Evolutionary conservation across 2,329 filamentous ascomycete genomes (phyloP).

Genomic region (Hymenoscyphus albidus): DNA sequence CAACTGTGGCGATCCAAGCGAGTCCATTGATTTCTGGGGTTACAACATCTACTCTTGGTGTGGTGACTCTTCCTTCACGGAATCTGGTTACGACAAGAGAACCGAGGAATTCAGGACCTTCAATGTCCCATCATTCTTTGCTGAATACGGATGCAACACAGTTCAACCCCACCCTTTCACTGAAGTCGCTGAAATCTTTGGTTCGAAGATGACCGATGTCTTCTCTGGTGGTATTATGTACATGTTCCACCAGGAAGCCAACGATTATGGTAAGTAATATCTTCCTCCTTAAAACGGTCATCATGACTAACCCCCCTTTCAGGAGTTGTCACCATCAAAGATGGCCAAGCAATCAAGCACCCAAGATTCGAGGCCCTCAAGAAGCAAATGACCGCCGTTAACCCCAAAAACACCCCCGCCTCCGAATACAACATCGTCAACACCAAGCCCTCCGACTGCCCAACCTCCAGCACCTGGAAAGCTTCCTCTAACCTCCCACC

Average conservation of each 20-base stretch:
- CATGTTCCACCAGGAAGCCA: slow-evolving; percentile 93
- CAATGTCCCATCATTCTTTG: slow-evolving; percentile 95
- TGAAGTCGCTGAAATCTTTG: slow-evolving; percentile 80
- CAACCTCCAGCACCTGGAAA: slow-evolving; percentile 64
- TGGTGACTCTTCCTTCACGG: slow-evolving; percentile 70
- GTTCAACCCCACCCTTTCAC: slow-evolving; percentile 68
- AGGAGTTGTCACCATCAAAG: slow-evolving; percentile 64
- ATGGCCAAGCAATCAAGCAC: slow-evolving; percentile 60
- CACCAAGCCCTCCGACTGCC: slow-evolving; percentile 66
- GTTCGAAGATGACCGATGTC: slow-evolving; percentile 73
- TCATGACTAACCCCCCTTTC: slow-evolving; percentile 31
- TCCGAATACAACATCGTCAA: slow-evolving; percentile 70
- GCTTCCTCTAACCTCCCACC: slow-evolving; percentile 73
- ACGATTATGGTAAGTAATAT: slow-evolving; percentile 68
- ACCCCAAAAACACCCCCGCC: slow-evolving; percentile 62
- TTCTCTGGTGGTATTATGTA: slow-evolving; percentile 98
- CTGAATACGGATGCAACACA: slow-evolving; percentile 95
- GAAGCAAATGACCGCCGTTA: slow-evolving; percentile 63
- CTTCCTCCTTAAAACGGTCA: not conserved
- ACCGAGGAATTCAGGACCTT: slow-evolving; percentile 85
- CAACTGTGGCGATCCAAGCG: slow-evolving; percentile 70
- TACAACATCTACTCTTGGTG: slow-evolving; percentile 99
- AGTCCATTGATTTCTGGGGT: slow-evolving; percentile 92
- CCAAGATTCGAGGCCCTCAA: slow-evolving; percentile 72
- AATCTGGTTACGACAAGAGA: slow-evolving; percentile 77